Evolutionary conservation across 1,284 basidiomycete genomes (phyloP), one percentile per base, ranked within the genome.

Genomic region (Heimioporus retisporus): DNA sequence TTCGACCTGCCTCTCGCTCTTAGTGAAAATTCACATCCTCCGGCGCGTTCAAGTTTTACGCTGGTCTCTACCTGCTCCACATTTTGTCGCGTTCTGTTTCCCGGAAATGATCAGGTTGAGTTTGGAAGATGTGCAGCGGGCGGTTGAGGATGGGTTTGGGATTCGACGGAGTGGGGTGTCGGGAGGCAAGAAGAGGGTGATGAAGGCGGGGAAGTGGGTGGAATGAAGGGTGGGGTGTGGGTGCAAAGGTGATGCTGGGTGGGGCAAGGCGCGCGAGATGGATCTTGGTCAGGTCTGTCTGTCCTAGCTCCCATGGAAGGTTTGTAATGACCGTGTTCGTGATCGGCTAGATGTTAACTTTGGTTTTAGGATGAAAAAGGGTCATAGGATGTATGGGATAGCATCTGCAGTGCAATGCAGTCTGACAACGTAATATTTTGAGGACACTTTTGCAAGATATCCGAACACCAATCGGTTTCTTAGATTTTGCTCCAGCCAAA

Each of bases 1-100:
- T 3, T 88, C 92, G 23, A 96, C 90, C 8, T 93, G 94, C 81
- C 88, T 95, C 67, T 92, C 89, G 5, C 86, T 96, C 64, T 94
- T 95, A 88, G 84, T 87, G 54, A 78, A 81, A 35, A 35, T 93
- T 94, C 75, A 93, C 92, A 0, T 92, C 94, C 0, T 83, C 93
- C 0, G 93, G 93, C 16, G 91, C 93, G 8, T 95, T 95, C 72
- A 92, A 90, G 7, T 90, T 96, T 75, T 95, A 94, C 74, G 93
- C 92, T 0, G 90, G 89, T 1, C 82, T 95, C 28, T 95, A 92
- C 77, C 79, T 90, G 10, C 79, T 91, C 28, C 84, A 35, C 92
- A 28, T 15, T 93, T 95, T 78, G 90, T 92, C 66, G 73, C 89
- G 54, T 83, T 81, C 66, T 90, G 88, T 74, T 95, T 94, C 83